Conservation (phyloP, 345 rosid species). For the Hibiscus syriacus region DNA sequence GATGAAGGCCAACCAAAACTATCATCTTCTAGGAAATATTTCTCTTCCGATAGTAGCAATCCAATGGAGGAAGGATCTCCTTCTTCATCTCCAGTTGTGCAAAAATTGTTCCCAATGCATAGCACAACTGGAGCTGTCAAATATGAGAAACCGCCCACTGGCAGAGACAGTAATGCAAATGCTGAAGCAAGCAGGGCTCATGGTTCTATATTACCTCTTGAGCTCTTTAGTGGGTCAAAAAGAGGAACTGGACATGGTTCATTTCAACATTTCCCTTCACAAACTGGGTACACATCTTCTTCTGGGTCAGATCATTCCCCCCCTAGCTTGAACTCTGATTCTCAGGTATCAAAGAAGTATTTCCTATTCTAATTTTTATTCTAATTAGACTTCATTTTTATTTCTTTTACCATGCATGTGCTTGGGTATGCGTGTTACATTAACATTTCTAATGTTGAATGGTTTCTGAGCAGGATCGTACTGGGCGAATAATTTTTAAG, state of each 20-base stretch:
- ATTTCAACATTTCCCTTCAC: constrained; percentile 48
- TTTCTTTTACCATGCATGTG: not conserved
- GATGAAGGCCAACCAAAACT: constrained; percentile 57
- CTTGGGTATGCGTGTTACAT: not conserved
- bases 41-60: constrained; percentile 87
- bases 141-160: constrained; percentile 34
- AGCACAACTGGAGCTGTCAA: constrained; percentile 45
- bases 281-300: constrained; percentile 63
- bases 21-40: constrained; percentile 67
- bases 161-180: constrained; percentile 34
- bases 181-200: constrained; percentile 32
- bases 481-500: constrained; percentile 53
- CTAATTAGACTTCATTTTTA: not conserved
- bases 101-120: constrained; percentile 70
- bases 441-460: not conserved
- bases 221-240: constrained; percentile 56
- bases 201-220: constrained; percentile 44
- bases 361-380: not conserved
- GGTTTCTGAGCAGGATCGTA: constrained; percentile 47
- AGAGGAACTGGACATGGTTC: constrained; percentile 36
- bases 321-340: constrained; percentile 66
- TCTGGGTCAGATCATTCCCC: constrained; percentile 92
- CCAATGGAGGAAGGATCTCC: constrained; percentile 70
- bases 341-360: constrained; percentile 42
- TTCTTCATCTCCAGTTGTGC: constrained; percentile 71